Evolutionary conservation across 2,329 filamentous ascomycete genomes (phyloP), one percentile per base, ranked within the genome.

Genomic region (Fusarium brevicatenulatum): DNA sequence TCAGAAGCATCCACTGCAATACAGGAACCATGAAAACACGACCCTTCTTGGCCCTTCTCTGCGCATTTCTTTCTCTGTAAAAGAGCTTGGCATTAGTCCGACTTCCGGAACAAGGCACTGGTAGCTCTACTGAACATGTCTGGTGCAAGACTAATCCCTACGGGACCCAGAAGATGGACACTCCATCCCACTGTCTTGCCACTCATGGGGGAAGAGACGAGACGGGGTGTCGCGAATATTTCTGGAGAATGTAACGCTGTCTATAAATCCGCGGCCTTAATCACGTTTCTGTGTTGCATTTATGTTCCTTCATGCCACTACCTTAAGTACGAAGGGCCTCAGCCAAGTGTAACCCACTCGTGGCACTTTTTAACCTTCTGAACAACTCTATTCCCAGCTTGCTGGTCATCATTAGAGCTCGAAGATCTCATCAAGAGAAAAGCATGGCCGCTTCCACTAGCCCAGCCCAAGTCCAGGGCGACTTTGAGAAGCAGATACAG

Each of bases 401-500:
- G 28, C 37, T 34, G n/a, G 32, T n/a, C 39, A 5, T 28, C 18
- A 18, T 12, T 25, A 36, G 18, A 44, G 23, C 30, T 12, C n/a
- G 3, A 18, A 68, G 44, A n/a, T 32, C 32, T 49, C 16, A 36
- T 8, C 32, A 25, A 32, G 12, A 39, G 47, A 42, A 39, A 50
- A 44, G 11, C 21, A 73, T 73, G 71, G 37, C 54, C 10, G 19
- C 50, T 23, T 42, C 58, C 36, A 39, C n/a, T 19, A 63, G 46
- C 30, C 46, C 54, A 15, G 36, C 37, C 9, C 68, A 71, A 50
- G 63, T 36, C 34, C 60, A 63, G 36, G 37, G 54, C 30, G 68
- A 74, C 46, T 44, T 42, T 21, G 68, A 77, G 49, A 77, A 77
- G 52, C 63, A 75, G 37, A 70, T 66, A n/a, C 63, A 68, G 9